Evolutionary conservation across 306 rosid species (phyloP), one percentile per base, ranked within the genome.

Genomic region (Astragalus membranaceus): DNA sequence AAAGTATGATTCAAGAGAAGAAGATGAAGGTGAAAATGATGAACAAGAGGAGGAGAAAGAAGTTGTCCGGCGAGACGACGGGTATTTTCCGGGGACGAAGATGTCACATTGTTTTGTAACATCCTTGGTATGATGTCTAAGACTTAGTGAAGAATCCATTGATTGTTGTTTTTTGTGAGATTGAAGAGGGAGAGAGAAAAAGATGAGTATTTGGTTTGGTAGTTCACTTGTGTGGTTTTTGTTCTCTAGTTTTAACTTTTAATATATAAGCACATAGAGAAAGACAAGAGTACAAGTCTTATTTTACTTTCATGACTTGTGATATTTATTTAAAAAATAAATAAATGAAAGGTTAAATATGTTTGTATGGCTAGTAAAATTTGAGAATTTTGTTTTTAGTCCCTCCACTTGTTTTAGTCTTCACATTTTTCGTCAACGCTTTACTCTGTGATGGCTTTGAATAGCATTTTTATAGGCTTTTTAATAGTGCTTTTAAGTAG

Each of bases 11-110:
- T 75, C 70, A 8, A 81, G 32, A 32, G 88, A 87, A 5, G 92
- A 84, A 26, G 83, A 78, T 0, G 79, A 78, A 1, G 79, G 78
- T 20, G 81, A 84, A 1, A 74, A 26, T 7, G 84, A 54, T 6
- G 96, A 80, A 4, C 57, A 29, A 4, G 79, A 79, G n/a, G 90
- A 85, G 52, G 91, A 84, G 32, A 78, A 83, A 0, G 96, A 90
- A 16, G 76, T 78, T 2, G 80, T 71, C 58, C 89, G 72, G 63
- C 69, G 80, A 54, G 87, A 83, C 12, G 87, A 78, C 1, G 57
- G 59, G 83, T 74, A 49, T 54, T 76, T 87, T 69, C 71, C 54
- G 29, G 74, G n/a, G 0, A 52, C 56, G 64, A 62, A 29, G 44
- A 20, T 77, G 73, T 79, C 74, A 69, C 70, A 65, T 71, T 81